These are phyloP conservation scores for Malus sieversii DNA, from an alignment of 306 rosid species.

Conservation along the genomic window DNA sequence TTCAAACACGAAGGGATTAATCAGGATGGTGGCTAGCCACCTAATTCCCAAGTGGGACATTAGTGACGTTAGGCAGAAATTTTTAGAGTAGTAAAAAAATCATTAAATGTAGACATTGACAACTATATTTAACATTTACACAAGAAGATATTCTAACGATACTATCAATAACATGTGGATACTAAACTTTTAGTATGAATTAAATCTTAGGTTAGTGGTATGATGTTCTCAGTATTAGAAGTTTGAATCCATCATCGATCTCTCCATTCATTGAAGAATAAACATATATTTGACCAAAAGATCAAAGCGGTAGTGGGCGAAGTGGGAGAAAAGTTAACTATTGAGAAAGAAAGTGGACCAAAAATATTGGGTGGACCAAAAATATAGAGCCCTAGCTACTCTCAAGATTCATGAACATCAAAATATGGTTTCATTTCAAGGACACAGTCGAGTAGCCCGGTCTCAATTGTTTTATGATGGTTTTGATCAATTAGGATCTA, in stretches of 20 bases:
- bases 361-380: background rate
- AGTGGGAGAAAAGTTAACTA: background rate
- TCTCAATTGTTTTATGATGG: background rate
- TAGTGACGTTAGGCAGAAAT: fast-evolving
- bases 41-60: no score
- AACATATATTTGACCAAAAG: background rate
- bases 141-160: no score
- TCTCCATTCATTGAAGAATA: background rate
- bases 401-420: background rate
- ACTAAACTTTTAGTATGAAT: background rate
- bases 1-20: no score
- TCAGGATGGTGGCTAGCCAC: no score
- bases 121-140: background rate
- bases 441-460: background rate
- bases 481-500: constrained; percentile 1
- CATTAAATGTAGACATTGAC: background rate
- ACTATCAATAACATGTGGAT: background rate
- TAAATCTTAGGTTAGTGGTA: background rate
- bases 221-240: background rate
- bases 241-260: background rate
- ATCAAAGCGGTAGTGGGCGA: background rate
- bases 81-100: no score
- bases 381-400: background rate
- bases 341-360: background rate
- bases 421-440: background rate